Evolutionary conservation across 441 rosid species (phyloP).

Genomic region (Syzygium syzygioides): DNA sequence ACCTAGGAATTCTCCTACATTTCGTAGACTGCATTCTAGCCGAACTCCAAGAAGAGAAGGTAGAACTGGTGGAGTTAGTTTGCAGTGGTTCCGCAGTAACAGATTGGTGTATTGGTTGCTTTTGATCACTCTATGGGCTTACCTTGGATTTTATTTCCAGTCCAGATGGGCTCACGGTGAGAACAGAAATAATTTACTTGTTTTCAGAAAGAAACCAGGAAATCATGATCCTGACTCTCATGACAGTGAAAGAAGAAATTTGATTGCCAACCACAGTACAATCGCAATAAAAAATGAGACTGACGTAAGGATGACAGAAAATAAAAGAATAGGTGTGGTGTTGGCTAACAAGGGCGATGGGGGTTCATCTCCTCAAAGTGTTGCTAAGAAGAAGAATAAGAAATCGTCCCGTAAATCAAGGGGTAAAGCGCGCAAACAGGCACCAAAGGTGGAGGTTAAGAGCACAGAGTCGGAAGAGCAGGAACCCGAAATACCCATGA

Average conservation of each 20-base stretch:
- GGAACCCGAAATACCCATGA: constrained; percentile 59
- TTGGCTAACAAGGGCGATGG: constrained; percentile 44
- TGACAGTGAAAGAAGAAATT: constrained; percentile 31
- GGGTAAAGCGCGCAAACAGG: constrained; percentile 37
- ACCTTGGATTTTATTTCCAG: constrained; percentile 88
- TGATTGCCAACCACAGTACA: constrained; percentile 46
- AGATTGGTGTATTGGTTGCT: constrained; percentile 67
- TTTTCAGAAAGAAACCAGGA: constrained; percentile 47
- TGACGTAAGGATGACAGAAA: constrained; percentile 22
- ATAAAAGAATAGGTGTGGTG: constrained; percentile 36
- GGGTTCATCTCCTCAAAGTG: constrained; percentile 27
- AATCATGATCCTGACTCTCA: constrained; percentile 26
- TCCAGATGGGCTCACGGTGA: constrained; percentile 96
- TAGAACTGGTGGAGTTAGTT: constrained; percentile 41
- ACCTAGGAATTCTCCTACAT: constrained; percentile 67
- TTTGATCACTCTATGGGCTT: constrained; percentile 16
- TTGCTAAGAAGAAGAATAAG: constrained; percentile 45
- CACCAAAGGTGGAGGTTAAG: constrained; percentile 27
- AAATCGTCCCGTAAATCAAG: constrained; percentile 36
- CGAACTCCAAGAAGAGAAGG: constrained; percentile 82
- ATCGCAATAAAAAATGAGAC: constrained; percentile 31
- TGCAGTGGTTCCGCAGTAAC: constrained; percentile 76
- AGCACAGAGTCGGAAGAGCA: constrained; percentile 35
- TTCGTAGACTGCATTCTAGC: constrained; percentile 51
- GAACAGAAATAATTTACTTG: constrained; percentile 61